Base-by-base conservation (phyloP, 208 protist genomes). In the Trypanosoma caninum region DNA sequence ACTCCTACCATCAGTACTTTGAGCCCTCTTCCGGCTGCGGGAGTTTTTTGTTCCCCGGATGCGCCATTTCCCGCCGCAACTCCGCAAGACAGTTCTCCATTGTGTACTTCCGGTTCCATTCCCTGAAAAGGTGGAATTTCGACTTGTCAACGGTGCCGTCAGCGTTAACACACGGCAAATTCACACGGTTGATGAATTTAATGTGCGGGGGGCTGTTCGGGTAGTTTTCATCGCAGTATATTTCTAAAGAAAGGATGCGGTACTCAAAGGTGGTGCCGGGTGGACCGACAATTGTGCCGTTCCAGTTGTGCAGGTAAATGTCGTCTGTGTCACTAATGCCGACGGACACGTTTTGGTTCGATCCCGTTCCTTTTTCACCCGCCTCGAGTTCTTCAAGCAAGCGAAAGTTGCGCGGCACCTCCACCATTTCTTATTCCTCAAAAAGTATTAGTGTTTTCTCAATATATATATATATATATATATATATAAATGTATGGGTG, bases 261-360 rank as follows among this genome's bases (percentile, higher is more conserved):
- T 92, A 83, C 74, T 96, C 90, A 61, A 96, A 96, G 27, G 78
- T 89, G 55, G 78, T 94, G 72, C 83, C 80, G 47, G 80, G 78
- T 0, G 90, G 90, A 5, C 90, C 90, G 14, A 96, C 80, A 37
- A 96, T 96, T 14, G 90, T 94, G 66, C 87, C 90, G 61, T 93
- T 96, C 90, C 90, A 96, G 68, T 93, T 64, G 61, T 93, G 90
- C 40, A 96, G 77, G 63, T 78, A 93, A 60, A 96, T 96, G 68
- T 96, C 90, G 30, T 81, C 80, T 18, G 79, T 93, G 74, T 91
- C 85, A 38, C 83, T 76, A 58, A 96, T 80, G 28, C 90, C 90
- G 31, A 96, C 84, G 9, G 84, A 93, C 50, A 96, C 87, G 65
- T 85, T 93, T 66, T 90, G 85, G 68, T 93, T 94, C 55, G 65